Evolutionary conservation across 139 green algal species (phyloP), one percentile per base, ranked within the genome.

Genomic region (Chlorella sp.): DNA sequence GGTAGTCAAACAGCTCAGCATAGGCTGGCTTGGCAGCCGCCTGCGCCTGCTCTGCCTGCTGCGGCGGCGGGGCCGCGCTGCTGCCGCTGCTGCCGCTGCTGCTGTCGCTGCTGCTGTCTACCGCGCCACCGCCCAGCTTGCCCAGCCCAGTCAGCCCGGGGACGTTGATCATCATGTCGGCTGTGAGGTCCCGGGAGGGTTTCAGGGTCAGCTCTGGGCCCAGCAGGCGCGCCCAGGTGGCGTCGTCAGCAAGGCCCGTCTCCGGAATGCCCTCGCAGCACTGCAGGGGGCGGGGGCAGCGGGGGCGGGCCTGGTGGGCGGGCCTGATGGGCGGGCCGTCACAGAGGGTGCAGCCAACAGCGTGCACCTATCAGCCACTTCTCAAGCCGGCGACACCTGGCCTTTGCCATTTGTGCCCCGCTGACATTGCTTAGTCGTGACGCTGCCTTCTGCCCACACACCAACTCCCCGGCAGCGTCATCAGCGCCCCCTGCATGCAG

Each of bases 181-280:
- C 84, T 4, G 66, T 88, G 39, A 88, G 84, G 66, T 88, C 83
- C 7, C 83, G 26, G 3, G 88, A 79, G 30, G 69, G 69, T 42
- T 66, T 85, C 34, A 53, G 83, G 11, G 4, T 32, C 68, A 88
- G 82, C 22, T 92, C 84, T 3, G 71, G 37, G 0, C 95, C 96
- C 77, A 97, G 91, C 85, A 98, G 92, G 28, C 78, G 83, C 15
- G 68, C 68, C 96, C 96, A 98, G 9, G 94, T 97, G 81, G 80
- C 83, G 48, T 89, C 90, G 85, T 97, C 94, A n/a, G 80, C 91
- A 0, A 97, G 89, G 40, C 96, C 96, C 53, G 90, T 97, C 92
- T 98, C 95, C 7, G 93, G 88, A 26, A 98, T 78, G 1, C 91
- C 93, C 16, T 84, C 87, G 78, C 92, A 96, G 48, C 95, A 94